A percentile compares a stretch with the other conserved stretches of the same genome.
These are phyloP conservation scores for Lactarius hatsudake DNA, from an alignment of 768 basidiomycete species.

Conservation along the genomic window DNA sequence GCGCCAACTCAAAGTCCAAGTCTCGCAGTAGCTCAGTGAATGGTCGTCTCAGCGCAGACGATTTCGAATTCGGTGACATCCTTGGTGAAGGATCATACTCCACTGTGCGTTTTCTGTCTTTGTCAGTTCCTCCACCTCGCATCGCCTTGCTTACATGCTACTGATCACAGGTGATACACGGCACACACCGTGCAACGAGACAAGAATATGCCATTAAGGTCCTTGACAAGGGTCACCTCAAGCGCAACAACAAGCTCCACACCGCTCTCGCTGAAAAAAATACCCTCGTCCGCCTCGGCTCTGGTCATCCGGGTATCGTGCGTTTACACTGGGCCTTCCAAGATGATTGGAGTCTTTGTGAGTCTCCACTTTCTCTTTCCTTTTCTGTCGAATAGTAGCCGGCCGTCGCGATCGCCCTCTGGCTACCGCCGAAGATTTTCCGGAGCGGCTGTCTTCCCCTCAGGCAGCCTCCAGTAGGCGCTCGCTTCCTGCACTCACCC, in stretches of 20 bases:
- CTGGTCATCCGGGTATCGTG: conserved; percentile 78
- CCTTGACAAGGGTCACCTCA: conserved; percentile 79
- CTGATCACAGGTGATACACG: conserved; percentile 52
- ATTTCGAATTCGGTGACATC: conserved; percentile 71
- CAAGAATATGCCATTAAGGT: conserved; percentile 76
- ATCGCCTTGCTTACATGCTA: conserved; percentile 20
- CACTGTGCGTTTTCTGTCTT: conserved; percentile 49
- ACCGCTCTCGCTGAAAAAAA: conserved; percentile 82
- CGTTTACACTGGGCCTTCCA: conserved; percentile 83
- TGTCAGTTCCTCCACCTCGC: background rate
- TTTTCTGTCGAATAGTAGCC: background rate
- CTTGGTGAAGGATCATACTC: conserved; percentile 84
- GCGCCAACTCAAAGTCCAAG: conserved; percentile 37
- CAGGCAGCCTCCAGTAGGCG: background rate
- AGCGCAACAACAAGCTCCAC: conserved; percentile 71
- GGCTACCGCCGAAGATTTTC: background rate
- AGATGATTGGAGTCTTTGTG: conserved; percentile 80
- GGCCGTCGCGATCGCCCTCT: background rate
- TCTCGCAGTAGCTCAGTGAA: conserved; percentile 49
- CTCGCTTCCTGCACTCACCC: background rate
- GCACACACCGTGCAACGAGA: conserved; percentile 50
- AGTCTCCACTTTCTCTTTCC: conserved; percentile 34
- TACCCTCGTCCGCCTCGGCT: conserved; percentile 60
- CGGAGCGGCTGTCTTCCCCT: background rate
- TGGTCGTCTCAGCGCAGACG: conserved; percentile 47